phyloP scores from a whole-genome alignment of 1,284 basidiomycete species.

The Coniferiporia weirii region DNA sequence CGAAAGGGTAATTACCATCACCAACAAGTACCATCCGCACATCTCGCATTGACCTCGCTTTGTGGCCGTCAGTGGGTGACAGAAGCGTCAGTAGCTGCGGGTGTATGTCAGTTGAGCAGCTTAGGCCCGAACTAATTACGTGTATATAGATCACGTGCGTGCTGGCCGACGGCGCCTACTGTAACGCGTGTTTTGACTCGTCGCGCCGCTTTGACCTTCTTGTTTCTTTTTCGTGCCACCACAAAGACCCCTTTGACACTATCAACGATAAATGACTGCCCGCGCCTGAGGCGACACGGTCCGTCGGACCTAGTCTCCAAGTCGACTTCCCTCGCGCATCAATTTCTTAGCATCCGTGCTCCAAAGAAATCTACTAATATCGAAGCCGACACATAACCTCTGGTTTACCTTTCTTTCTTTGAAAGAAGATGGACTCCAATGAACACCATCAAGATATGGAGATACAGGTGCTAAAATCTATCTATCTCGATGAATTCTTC shows the following conservation, averaged over 20 bases:
- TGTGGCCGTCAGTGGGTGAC: not conserved
- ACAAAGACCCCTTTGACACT: not conserved
- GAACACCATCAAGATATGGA: slow-evolving; percentile 70
- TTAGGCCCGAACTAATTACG: not conserved
- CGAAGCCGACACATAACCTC: not conserved
- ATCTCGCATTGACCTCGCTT: slow-evolving; percentile 17
- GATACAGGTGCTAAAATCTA: slow-evolving; percentile 71
- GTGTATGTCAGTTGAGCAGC: not conserved
- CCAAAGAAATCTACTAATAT: not conserved
- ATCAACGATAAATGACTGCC: slow-evolving; percentile 1
- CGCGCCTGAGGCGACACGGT: slow-evolving; percentile 68
- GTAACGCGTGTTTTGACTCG: slow-evolving; percentile 3
- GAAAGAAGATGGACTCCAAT: slow-evolving; percentile 56
- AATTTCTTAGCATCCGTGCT: not conserved
- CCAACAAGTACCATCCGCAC: slow-evolving; percentile 20
- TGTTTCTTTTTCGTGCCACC: slow-evolving; percentile 6
- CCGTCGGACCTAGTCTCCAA: slow-evolving; percentile 56
- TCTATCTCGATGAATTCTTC: slow-evolving; percentile 70
- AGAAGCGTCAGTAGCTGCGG: too few relatives aligned
- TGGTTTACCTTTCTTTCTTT: slow-evolving; percentile 4
- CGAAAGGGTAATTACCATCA: slow-evolving; percentile 10
- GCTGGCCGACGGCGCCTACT: not conserved
- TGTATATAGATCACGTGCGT: not conserved
- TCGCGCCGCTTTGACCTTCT: slow-evolving; percentile 1
- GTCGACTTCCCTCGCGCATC: not conserved